Conservation (phyloP, 768 basidiomycete species). For the Trametes maxima region DNA sequence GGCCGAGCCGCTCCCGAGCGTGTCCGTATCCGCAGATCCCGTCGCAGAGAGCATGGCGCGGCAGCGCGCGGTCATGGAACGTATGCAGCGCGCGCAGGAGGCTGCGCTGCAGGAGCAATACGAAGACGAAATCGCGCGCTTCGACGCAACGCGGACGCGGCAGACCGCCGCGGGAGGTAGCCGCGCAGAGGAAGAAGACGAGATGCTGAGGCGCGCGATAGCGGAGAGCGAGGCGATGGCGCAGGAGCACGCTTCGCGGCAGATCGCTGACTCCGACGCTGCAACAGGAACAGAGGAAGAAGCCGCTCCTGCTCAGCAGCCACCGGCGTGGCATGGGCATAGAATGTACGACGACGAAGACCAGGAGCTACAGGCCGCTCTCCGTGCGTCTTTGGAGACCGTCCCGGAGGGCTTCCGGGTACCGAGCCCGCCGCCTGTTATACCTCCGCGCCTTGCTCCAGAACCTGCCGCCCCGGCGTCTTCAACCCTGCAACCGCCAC, state of each 20-base stretch:
- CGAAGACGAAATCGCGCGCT: slow-evolving; percentile 40
- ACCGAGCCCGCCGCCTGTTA: slow-evolving; percentile 30
- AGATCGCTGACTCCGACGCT: slow-evolving; percentile 28
- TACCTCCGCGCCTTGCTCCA: not conserved
- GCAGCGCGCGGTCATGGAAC: slow-evolving; percentile 60
- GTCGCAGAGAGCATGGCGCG: slow-evolving; percentile 69
- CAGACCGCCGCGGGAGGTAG: not conserved
- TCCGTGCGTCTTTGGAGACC: slow-evolving; percentile 77
- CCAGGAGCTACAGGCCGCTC: slow-evolving; percentile 82
- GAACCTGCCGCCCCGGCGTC: slow-evolving; percentile 5
- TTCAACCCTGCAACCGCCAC: not conserved
- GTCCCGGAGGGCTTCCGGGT: slow-evolving; percentile 54
- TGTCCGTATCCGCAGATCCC: slow-evolving; percentile 42
- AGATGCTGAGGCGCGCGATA: slow-evolving; percentile 57
- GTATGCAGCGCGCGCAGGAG: slow-evolving; percentile 68
- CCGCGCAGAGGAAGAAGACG: slow-evolving; percentile 53
- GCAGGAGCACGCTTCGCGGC: slow-evolving; percentile 30
- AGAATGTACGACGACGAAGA: slow-evolving; percentile 87
- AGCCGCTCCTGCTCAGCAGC: slow-evolving; percentile 6
- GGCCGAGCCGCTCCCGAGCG: slow-evolving; percentile 10
- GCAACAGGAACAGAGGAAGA: slow-evolving; percentile 10
- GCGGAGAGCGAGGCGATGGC: slow-evolving; percentile 59
- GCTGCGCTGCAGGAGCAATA: slow-evolving; percentile 62
- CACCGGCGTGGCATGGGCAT: slow-evolving; percentile 26
- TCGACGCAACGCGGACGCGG: slow-evolving; percentile 20